phyloP scores from a whole-genome alignment of 768 basidiomycete species.

The Artomyces pyxidatus region DNA sequence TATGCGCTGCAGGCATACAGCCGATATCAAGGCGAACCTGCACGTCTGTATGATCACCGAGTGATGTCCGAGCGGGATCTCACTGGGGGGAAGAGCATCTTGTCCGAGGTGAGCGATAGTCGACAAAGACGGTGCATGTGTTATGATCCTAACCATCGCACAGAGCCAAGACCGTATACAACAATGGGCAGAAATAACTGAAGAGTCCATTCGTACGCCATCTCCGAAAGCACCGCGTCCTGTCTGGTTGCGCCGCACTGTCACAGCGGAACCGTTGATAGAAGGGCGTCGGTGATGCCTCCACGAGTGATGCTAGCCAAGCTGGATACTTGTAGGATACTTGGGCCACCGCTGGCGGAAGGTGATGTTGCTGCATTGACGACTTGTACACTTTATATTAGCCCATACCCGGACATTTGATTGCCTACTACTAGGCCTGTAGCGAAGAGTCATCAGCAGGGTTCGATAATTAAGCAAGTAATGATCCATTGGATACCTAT shows the following conservation, averaged over 20 bases:
- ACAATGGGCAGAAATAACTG: constrained; percentile 14
- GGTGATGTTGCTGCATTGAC: too few relatives aligned
- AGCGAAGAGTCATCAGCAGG: too few relatives aligned
- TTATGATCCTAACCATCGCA: background rate
- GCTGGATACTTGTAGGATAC: too few relatives aligned
- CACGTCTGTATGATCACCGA: background rate
- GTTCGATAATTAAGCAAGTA: too few relatives aligned
- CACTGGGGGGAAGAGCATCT: background rate
- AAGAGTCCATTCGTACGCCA: constrained; percentile 9
- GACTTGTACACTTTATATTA: too few relatives aligned
- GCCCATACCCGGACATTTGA: too few relatives aligned
- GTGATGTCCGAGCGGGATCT: background rate
- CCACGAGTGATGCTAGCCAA: too few relatives aligned
- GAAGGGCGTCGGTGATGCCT: constrained; percentile 4
- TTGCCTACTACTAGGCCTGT: too few relatives aligned
- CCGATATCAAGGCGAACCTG: constrained; percentile 3
- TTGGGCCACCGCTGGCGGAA: too few relatives aligned
- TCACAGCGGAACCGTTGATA: constrained; percentile 19
- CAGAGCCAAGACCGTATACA: constrained; percentile 14
- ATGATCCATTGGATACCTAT: too few relatives aligned
- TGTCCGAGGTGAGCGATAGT: background rate
- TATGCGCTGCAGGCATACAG: background rate
- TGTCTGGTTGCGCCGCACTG: constrained; percentile 8
- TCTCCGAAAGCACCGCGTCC: constrained; percentile 4
- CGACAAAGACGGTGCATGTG: background rate